These are phyloP conservation scores for Colletotrichum godetiae DNA, from an alignment of 2,329 filamentous ascomycete genomes.

Conservation along the genomic window DNA sequence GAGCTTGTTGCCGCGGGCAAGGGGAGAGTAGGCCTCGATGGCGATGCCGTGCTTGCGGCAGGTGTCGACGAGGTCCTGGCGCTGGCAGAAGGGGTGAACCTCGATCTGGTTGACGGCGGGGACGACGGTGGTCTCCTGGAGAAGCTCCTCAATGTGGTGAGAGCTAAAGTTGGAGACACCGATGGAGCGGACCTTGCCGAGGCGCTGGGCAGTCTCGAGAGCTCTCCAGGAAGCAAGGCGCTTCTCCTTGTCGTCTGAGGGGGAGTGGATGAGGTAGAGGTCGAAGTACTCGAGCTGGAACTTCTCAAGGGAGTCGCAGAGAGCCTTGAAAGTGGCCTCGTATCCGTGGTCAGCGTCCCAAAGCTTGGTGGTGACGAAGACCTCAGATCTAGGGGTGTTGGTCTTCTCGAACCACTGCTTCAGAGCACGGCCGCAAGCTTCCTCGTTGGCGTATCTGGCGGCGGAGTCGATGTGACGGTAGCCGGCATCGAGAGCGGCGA, in stretches of 20 bases:
- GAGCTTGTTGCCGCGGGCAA: slow-evolving; percentile 63
- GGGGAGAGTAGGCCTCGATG: slow-evolving; percentile 41
- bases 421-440: slow-evolving; percentile 65
- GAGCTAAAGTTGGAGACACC: slow-evolving; percentile 49
- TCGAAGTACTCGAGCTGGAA: slow-evolving; percentile 62
- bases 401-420: slow-evolving; percentile 40
- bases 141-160: slow-evolving; percentile 46
- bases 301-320: slow-evolving; percentile 57
- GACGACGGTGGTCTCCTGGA: slow-evolving; percentile 54
- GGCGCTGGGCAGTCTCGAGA: slow-evolving; percentile 36
- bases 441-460: slow-evolving; percentile 45
- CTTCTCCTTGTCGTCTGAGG: slow-evolving; percentile 71
- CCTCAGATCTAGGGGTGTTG: slow-evolving; percentile 46
- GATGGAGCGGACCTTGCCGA: slow-evolving; percentile 61
- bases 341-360: slow-evolving; percentile 49
- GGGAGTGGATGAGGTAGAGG: slow-evolving; percentile 71
- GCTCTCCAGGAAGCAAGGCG: slow-evolving; percentile 60
- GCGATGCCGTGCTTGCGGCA: slow-evolving; percentile 82
- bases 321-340: slow-evolving; percentile 45
- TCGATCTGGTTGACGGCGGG: slow-evolving; percentile 72
- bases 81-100: slow-evolving; percentile 71
- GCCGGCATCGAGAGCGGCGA: slow-evolving; percentile 55
- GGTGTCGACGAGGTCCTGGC: slow-evolving; percentile 42
- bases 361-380: slow-evolving; percentile 52
- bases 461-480: slow-evolving; percentile 66